Conservation (phyloP, 2,329 filamentous ascomycete genomes). For the Taxawa tesnikishii region DNA sequence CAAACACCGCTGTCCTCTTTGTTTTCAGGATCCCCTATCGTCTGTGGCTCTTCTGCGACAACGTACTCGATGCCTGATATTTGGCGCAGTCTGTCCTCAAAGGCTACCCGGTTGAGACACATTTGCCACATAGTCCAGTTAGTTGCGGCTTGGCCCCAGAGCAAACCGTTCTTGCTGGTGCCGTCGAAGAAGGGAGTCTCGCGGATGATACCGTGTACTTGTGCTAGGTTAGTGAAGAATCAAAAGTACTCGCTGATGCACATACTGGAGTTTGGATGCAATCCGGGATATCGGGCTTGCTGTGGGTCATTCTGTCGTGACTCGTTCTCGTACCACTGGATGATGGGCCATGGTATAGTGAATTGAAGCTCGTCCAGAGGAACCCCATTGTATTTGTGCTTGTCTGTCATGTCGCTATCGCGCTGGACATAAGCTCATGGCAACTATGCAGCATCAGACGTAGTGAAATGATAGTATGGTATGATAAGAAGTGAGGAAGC, state of each 20-base stretch:
- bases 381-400: conserved; percentile 2
- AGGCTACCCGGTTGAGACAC: conserved; percentile 41
- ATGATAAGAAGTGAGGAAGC: too few species aligned
- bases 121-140: conserved; percentile 37
- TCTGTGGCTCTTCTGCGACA: conserved; percentile 44
- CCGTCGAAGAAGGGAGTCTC: conserved; percentile 52
- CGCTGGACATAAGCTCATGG: too few species aligned
- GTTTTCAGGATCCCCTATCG: conserved; percentile 20
- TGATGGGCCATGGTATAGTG: conserved; percentile 5
- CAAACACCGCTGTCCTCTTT: conserved; percentile 36
- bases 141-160: conserved; percentile 38
- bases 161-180: conserved; percentile 47
- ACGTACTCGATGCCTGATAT: conserved; percentile 48
- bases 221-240: background rate
- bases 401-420: conserved; percentile 1
- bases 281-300: too few species aligned
- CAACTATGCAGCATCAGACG: too few species aligned
- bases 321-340: conserved; percentile 8
- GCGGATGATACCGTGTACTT: conserved; percentile 48
- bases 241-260: too few species aligned
- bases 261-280: conserved; percentile 8
- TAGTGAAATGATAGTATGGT: too few species aligned
- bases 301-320: too few species aligned
- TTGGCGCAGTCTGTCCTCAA: conserved; percentile 42
- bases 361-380: conserved; percentile 10